Percentiles rank a stretch among this genome's conserved stretches.
phyloP scores from a whole-genome alignment of 2,329 filamentous ascomycete species.

The Sordariomycetes sp. region DNA sequence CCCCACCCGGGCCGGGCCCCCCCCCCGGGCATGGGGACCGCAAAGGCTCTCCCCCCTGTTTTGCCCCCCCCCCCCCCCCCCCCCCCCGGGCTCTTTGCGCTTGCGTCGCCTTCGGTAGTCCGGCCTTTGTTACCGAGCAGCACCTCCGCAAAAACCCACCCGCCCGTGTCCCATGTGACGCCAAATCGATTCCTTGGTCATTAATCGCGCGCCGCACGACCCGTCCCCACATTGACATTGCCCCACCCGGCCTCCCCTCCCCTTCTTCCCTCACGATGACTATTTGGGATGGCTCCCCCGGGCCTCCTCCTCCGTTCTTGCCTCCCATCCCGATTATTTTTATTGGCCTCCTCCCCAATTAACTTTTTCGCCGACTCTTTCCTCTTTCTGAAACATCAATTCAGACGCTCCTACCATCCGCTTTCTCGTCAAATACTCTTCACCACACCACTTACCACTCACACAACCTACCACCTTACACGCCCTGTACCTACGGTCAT shows the following conservation, averaged over 20 bases:
- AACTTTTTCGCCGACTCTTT: background rate
- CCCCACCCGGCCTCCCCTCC: background rate
- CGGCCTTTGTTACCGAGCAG: too few relatives aligned
- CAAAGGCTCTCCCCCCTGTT: too few relatives aligned
- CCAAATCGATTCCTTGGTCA: background rate
- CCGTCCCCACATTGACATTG: background rate
- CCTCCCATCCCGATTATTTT: background rate
- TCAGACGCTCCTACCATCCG: too few relatives aligned
- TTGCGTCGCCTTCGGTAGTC: too few relatives aligned
- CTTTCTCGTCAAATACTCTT: too few relatives aligned
- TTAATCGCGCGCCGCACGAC: background rate
- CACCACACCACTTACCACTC: too few relatives aligned
- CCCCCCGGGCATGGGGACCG: too few relatives aligned
- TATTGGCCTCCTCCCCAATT: background rate
- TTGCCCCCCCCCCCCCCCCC: too few relatives aligned
- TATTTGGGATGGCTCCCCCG: background rate
- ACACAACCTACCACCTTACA: too few relatives aligned
- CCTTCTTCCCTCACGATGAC: background rate
- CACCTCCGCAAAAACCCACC: background rate
- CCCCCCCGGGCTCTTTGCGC: too few relatives aligned
- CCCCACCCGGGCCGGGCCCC: too few relatives aligned
- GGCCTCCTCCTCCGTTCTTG: background rate
- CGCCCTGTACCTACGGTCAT: too few relatives aligned
- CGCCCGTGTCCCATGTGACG: background rate
- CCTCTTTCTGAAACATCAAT: background rate